Base-by-base conservation (phyloP, 768 basidiomycete genomes). In the Termitomyces sp. region DNA sequence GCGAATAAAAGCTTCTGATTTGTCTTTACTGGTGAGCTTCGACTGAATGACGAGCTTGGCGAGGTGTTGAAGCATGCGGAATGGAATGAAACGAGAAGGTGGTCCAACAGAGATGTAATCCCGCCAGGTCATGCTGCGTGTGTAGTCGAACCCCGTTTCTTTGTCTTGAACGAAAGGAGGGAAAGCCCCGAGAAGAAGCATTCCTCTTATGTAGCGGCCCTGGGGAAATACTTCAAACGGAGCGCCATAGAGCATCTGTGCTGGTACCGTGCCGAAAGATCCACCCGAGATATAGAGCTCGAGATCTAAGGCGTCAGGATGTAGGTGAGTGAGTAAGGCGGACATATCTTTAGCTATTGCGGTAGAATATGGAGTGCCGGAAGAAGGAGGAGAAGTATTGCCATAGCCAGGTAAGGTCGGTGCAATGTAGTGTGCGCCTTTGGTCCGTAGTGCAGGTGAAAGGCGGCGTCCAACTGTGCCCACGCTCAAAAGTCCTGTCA, bases 321-420 rank as follows among this genome's bases (percentile, higher is more conserved):
- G 73, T 51, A 80, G 66, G 57, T 77, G 73, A 23, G 66, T 62
- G 35, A 82, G 66, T 31, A 82, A 66, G 19, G 70, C 66, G 5
- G 72, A 71, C 59, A 74, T 71, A 58, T 78, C 78, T 50, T 63
- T 50, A 34, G 66, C 62, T 40, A 80, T 67, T 25, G 70, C 69
- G 38, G 68, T 65, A 38, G 72, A 62, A 56, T 74, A 82, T 0
- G 71, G 47, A 2, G 44, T 63, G 9, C 66, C 65, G 1, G 67
- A 50, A 16, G 68, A 62, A 9, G 69, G 65, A 0, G 77, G 71
- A 0, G 77, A 76, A 2, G 78, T 74, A 52, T 70, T 71, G 3
- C 78, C 79, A 72, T 80, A 81, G 0, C 80, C 79, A 11, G 80
- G 80, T 35, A 81, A 72, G 5, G 79, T 79, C 17, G 76, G 76